Evolutionary conservation across 75 land plant genomes (phyloP).

Genomic region (Picea sitchensis): DNA sequence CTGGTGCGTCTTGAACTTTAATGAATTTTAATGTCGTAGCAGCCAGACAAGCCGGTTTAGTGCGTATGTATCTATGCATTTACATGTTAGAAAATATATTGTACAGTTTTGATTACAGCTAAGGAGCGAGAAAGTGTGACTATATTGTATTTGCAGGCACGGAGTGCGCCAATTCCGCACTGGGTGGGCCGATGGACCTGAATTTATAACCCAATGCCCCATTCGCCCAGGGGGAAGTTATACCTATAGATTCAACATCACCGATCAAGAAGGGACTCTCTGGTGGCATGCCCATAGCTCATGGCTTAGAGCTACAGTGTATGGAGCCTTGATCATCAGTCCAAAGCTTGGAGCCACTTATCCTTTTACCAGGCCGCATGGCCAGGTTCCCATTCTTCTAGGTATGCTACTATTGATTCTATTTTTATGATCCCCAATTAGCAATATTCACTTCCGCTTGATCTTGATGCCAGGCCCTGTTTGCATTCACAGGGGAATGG

Average conservation of each 20-base stretch:
- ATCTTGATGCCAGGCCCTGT: too few relatives aligned
- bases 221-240: not conserved
- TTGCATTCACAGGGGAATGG: constrained; percentile 34
- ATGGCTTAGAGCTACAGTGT: constrained; percentile 34
- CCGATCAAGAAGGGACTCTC: constrained; percentile 24
- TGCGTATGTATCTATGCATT: too few relatives aligned
- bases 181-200: not conserved
- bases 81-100: too few relatives aligned
- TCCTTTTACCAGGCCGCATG: constrained; percentile 12
- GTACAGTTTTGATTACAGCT: too few relatives aligned
- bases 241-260: not conserved
- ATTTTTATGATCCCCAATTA: too few relatives aligned
- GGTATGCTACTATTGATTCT: not conserved
- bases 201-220: not conserved
- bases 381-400: constrained; percentile 13
- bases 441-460: too few relatives aligned
- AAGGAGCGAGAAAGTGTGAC: too few relatives aligned
- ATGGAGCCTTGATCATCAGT: constrained; percentile 23
- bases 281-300: constrained; percentile 32
- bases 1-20: too few relatives aligned
- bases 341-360: constrained; percentile 5
- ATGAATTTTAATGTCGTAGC: too few relatives aligned
- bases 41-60: too few relatives aligned
- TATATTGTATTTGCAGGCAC: not conserved
- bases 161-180: not conserved